phyloP scores from a whole-genome alignment of 345 rosid species.

The Eucalyptus fibrosa region DNA sequence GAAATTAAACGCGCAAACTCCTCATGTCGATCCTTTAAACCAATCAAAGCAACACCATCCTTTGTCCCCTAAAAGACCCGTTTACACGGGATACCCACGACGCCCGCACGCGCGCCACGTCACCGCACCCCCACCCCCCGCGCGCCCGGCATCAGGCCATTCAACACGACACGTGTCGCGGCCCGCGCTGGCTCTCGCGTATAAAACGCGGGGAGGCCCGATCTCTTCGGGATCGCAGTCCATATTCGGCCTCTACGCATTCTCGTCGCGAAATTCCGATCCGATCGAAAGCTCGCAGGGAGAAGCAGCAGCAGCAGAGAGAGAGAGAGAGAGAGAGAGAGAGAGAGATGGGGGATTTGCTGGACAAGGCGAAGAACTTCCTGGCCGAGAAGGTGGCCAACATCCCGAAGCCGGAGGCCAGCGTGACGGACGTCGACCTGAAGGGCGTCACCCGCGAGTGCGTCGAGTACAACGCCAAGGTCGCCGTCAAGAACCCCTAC shows the following conservation, averaged over 20 bases:
- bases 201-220: background rate
- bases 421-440: conserved; percentile 47
- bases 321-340: too few species aligned
- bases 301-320: background rate
- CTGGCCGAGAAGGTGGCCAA: conserved; percentile 60
- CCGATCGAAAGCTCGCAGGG: background rate
- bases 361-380: conserved; percentile 63
- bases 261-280: background rate
- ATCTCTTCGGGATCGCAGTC: background rate
- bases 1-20: background rate
- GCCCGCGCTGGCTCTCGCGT: background rate
- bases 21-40: background rate
- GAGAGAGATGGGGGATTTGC: conserved; percentile 6
- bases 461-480: conserved; percentile 52
- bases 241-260: background rate
- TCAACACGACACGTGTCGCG: background rate
- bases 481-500: conserved; percentile 71
- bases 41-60: background rate
- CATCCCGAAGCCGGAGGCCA: conserved; percentile 68
- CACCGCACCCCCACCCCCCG: background rate
- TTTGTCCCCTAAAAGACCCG: background rate
- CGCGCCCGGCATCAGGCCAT: background rate
- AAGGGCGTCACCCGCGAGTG: conserved; percentile 38
- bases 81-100: background rate
- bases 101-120: background rate